Evolutionary conservation across 2,329 filamentous ascomycete species (phyloP), one percentile per base, ranked within the genome.

Genomic region (Pseudofabraea citricarpa): DNA sequence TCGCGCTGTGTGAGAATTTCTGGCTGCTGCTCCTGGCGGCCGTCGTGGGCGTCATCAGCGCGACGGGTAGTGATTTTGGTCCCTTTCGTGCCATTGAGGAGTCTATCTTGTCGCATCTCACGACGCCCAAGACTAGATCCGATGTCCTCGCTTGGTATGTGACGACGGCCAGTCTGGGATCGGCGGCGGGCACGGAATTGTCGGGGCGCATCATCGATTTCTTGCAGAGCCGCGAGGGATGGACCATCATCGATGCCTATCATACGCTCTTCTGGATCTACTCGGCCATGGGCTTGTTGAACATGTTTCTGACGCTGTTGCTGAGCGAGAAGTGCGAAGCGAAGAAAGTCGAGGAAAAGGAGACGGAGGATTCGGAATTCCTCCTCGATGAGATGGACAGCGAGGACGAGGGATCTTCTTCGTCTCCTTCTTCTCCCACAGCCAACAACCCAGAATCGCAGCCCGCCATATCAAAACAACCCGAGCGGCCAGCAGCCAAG

Each of bases 91-190:
- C 78, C 16, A 70, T 82, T 22, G 79, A 82, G 51, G 78, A 81
- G 59, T 76, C 72, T 19, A 72, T 73, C 5, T 60, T 81, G 3
- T 74, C 76, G 2, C 74, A 79, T 37, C 61, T 81, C 2, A 78
- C 73, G 0, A 56, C 58, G 2, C 53, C 66, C 2, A 59, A 63
- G 5, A 62, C 64, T 2, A 60, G 77, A 40, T 67, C 71, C 43
- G 76, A 81, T 56, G 64, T 81, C 4, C 77, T 77, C 41, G 74
- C 76, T 6, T 82, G 79, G 78, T 81, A 81, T 54, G 72, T 68
- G 7, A 67, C 81, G 1, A 57, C 69, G 0, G 81, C 81, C 2
- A 75, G 71, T 2, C 70, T 77, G 1, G 82, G 81, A 0, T 70
- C 74, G 0, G 79, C 81, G 66, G n/a, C n/a, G n/a, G 82, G 83